Percentiles rank a stretch among this genome's conserved stretches.
These are phyloP conservation scores for Leucocoprinus leucothites DNA, from an alignment of 768 basidiomycete genomes.

Conservation along the genomic window DNA sequence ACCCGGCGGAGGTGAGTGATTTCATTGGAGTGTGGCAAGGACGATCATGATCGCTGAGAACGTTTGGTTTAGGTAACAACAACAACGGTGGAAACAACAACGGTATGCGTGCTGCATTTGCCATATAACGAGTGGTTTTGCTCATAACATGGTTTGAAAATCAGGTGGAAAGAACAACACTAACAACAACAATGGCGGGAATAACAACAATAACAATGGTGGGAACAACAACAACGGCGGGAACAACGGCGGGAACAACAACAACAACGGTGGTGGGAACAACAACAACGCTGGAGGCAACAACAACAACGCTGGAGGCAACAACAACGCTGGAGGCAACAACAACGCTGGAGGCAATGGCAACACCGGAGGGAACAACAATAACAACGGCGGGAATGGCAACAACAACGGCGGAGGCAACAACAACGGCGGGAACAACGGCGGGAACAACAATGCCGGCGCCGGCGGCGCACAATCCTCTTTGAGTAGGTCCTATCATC, in stretches of 20 bases:
- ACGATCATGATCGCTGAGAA: background rate
- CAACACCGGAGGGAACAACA: conserved; percentile 10
- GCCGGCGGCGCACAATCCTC: conserved; percentile 34
- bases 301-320: conserved; percentile 3
- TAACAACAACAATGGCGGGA: background rate
- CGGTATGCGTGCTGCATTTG: background rate
- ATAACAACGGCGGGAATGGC: conserved; percentile 10
- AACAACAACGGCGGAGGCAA: conserved; percentile 12
- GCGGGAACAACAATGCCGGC: conserved; percentile 9
- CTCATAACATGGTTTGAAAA: too few relatives aligned
- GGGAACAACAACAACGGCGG: too few relatives aligned
- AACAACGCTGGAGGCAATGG: conserved; percentile 8
- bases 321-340: background rate
- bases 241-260: background rate
- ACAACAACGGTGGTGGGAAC: conserved; percentile 11
- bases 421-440: conserved; percentile 6
- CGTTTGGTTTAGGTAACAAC: background rate
- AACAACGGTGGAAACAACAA: background rate
- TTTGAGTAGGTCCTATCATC: conserved; percentile 24
- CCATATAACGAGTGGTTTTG: too few relatives aligned
- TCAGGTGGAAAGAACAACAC: background rate
- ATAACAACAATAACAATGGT: too few relatives aligned
- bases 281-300: conserved; percentile 15
- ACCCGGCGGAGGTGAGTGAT: conserved; percentile 5
- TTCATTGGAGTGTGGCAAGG: background rate